Base-by-base conservation (phyloP, 768 basidiomycete species). In the Pleurotus salmoneostramineus region DNA sequence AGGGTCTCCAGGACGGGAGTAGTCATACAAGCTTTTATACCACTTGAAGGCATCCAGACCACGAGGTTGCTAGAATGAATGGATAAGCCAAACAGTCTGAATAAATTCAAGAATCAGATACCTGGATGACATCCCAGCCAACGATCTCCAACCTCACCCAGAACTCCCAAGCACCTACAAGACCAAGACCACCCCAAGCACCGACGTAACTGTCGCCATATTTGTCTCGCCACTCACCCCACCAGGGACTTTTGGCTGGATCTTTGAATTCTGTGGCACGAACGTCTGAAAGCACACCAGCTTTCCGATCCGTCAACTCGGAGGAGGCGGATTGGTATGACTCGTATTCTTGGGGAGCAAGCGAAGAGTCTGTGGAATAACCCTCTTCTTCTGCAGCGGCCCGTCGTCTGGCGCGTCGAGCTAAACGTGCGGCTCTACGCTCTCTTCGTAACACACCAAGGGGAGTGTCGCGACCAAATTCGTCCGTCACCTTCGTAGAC, bases 131-230 rank as follows among this genome's bases (percentile, higher is more conserved):
- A 68, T 94, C 84, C 95, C 95, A 97, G 3, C 88, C 90, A 8
- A 93, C 72, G 61, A 87, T 79, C 72, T 98, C 95, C 58, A 93
- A 74, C 56, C 93, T 77, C n/a, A 84, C 84, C 92, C 93, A 95
- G 69, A 95, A 96, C 70, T 95, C 94, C 93, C 94, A 96, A 49
- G 91, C 91, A 50, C 87, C 87, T 1, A 95, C 85, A 44, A 94
- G 79, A 0, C 88, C 93, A 56, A 95, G 74, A 3, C 94, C 91
- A 48, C 95, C 95, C 93, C 91, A 98, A 3, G 95, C 95, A 40
- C 89, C 87, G 2, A 80, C 74, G 72, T 96, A 98, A 59, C 82
- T 93, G 61, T 98, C 95, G 4, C 76, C 77, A 63, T 88, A 93
- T 60, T 77, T 79, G 60, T 82, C 77, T 55, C 93, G 77, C 95